A percentile compares a stretch with the other conserved stretches of the same genome.
phyloP scores from a whole-genome alignment of 2,329 filamentous ascomycete genomes.

The Aspergillus sp. region DNA sequence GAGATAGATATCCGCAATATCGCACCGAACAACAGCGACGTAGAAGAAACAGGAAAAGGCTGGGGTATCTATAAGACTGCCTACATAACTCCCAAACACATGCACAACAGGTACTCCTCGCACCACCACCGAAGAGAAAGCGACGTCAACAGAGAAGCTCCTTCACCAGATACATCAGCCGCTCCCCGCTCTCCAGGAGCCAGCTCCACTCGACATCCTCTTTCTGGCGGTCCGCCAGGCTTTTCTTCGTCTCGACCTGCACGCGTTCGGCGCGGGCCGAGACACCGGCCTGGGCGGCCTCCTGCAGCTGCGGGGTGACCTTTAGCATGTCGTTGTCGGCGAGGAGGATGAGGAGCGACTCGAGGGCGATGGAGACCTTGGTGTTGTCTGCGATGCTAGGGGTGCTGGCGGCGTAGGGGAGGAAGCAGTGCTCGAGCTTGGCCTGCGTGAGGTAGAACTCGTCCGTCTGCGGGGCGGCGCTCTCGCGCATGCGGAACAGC shows the following conservation, averaged over 20 bases:
- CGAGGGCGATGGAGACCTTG: conserved; percentile 68
- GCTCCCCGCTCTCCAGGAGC: conserved; percentile 42
- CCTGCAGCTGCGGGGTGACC: conserved; percentile 37
- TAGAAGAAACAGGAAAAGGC: no score
- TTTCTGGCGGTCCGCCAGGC: conserved; percentile 35
- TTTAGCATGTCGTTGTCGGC: conserved; percentile 33
- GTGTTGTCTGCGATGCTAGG: conserved; percentile 66
- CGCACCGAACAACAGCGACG: no score
- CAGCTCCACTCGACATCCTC: conserved; percentile 38
- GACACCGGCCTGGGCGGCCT: conserved; percentile 55
- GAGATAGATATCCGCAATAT: no score
- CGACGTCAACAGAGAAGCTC: conserved; percentile 19
- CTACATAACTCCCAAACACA: no score
- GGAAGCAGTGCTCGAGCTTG: conserved; percentile 60
- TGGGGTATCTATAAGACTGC: no score
- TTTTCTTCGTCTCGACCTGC: conserved; percentile 45
- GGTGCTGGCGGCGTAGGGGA: conserved; percentile 64
- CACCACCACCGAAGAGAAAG: not conserved
- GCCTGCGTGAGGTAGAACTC: conserved; percentile 48
- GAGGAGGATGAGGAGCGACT: conserved; percentile 61
- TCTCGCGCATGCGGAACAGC: conserved; percentile 50
- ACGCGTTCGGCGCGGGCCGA: conserved; percentile 48
- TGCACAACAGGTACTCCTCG: not conserved
- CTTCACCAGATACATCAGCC: conserved; percentile 38
- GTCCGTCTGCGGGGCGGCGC: conserved; percentile 36